Percentiles rank a stretch among this genome's conserved stretches.
Evolutionary conservation across 352 stramenopile genomes (phyloP).

Genomic region (Albugo candida): DNA sequence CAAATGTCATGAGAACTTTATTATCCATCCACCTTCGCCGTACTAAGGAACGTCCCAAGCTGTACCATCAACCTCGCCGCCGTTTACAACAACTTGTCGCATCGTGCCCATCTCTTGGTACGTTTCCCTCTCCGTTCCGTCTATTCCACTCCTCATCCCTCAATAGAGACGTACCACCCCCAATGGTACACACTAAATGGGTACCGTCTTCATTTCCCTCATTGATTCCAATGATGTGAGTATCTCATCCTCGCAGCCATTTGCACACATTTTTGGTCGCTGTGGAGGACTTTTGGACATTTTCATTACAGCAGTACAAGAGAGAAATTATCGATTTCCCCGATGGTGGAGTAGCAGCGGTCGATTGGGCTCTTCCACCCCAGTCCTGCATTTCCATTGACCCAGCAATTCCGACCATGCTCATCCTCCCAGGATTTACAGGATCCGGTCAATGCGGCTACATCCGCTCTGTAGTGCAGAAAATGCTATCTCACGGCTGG

Average conservation of each 20-base stretch:
- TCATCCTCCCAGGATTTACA: conserved; percentile 37
- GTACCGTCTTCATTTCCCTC: too few species aligned
- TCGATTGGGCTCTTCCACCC: conserved; percentile 46
- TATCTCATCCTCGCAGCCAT: conserved; percentile 11
- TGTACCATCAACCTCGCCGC: too few species aligned
- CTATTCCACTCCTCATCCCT: too few species aligned
- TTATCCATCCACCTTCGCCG: too few species aligned
- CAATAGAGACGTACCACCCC: too few species aligned
- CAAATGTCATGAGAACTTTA: too few species aligned
- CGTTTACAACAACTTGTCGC: too few species aligned
- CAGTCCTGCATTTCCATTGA: conserved; percentile 11
- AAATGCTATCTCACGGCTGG: conserved; percentile 22
- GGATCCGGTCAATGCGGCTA: conserved; percentile 43
- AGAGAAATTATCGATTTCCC: conserved; percentile 38
- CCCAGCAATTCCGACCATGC: conserved; percentile 13
- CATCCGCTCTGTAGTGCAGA: conserved; percentile 25
- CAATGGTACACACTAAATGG: too few species aligned
- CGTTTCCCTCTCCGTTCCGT: too few species aligned
- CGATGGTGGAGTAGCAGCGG: conserved; percentile 39
- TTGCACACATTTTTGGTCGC: conserved; percentile 35
- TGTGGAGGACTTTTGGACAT: conserved; percentile 13
- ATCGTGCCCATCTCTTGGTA: too few species aligned
- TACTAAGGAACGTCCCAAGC: too few species aligned
- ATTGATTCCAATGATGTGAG: too few species aligned
- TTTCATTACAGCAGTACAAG: conserved; percentile 21